phyloP scores from a whole-genome alignment of 176 grass and related monocot genomes.

The Cymbopogon citratus region DNA sequence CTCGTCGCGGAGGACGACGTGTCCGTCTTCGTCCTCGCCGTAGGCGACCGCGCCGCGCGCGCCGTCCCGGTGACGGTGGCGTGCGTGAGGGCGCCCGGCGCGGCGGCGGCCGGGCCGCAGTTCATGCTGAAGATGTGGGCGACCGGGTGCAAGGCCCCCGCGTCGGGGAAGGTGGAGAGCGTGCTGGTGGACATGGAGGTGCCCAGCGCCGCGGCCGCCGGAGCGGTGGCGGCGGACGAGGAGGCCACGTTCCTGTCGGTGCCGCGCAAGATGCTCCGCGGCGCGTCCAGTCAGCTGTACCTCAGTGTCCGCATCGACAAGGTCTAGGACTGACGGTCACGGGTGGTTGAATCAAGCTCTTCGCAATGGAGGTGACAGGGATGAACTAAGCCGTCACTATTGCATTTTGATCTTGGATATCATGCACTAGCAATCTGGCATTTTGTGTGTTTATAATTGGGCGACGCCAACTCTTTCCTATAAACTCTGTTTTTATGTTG shows the following conservation, averaged over 20 bases:
- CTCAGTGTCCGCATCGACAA: background rate
- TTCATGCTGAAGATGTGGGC: constrained; percentile 13
- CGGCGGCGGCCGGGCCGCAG: background rate
- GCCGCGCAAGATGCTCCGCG: background rate
- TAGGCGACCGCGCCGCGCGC: background rate
- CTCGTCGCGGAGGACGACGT: background rate
- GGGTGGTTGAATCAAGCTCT: background rate
- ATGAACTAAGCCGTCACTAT: background rate
- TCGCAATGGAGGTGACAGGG: background rate
- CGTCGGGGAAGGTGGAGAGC: background rate
- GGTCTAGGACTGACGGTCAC: background rate
- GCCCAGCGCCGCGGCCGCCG: background rate
- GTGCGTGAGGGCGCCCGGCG: background rate
- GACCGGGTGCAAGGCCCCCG: background rate
- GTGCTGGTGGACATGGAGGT: background rate
- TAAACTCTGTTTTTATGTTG: too few relatives aligned
- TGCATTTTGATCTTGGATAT: background rate
- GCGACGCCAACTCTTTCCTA: background rate
- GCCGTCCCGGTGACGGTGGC: constrained; percentile 2
- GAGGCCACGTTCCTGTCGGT: background rate
- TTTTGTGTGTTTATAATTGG: background rate
- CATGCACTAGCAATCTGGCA: background rate
- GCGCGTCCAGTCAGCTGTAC: background rate
- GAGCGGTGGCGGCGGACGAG: background rate
- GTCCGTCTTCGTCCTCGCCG: background rate